These are phyloP conservation scores for Linaria vulgaris DNA, from an alignment of 257 asterid genomes.

Conservation along the genomic window DNA sequence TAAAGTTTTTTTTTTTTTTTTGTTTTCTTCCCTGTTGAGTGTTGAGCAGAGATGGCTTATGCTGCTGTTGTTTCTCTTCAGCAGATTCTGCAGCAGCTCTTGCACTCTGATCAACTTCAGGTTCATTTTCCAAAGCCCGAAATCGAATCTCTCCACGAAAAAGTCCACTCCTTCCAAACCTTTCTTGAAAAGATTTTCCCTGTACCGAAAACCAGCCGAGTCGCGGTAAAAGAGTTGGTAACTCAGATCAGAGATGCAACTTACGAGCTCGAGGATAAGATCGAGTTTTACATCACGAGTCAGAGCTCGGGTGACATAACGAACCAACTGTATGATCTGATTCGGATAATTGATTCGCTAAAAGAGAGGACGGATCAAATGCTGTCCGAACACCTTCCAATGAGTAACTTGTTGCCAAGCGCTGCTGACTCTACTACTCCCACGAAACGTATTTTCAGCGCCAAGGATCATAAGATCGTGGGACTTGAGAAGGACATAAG, in stretches of 20 bases:
- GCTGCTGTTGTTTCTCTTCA: constrained; percentile 35
- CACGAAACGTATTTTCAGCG: neutral
- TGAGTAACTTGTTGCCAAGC: neutral
- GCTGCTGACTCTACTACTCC: constrained; percentile 18
- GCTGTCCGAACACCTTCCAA: neutral
- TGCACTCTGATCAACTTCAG: constrained; percentile 16
- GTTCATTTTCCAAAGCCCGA: neutral
- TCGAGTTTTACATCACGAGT: constrained; percentile 22
- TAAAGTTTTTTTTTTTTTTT: neutral
- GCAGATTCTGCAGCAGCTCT: constrained; percentile 26
- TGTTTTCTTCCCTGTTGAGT: neutral
- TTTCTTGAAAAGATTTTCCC: constrained; percentile 25
- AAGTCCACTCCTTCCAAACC: constrained; percentile 18
- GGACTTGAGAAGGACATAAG: constrained; percentile 23
- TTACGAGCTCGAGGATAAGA: constrained; percentile 27
- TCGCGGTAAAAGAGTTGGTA: constrained; percentile 10
- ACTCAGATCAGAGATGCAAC: constrained; percentile 26
- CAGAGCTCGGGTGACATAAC: neutral
- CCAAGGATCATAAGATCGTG: constrained; percentile 1
- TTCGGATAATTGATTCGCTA: constrained; percentile 4
- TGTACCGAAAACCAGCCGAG: constrained; percentile 10
- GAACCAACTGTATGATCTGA: constrained; percentile 1
- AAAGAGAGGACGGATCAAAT: constrained; percentile 5
- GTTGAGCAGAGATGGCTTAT: constrained; percentile 28
- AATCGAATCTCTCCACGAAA: constrained; percentile 22